Percentiles rank a stretch among this genome's conserved stretches.
phyloP scores from a whole-genome alignment of 2,329 filamentous ascomycete genomes.

The Cladosporium sp. region DNA sequence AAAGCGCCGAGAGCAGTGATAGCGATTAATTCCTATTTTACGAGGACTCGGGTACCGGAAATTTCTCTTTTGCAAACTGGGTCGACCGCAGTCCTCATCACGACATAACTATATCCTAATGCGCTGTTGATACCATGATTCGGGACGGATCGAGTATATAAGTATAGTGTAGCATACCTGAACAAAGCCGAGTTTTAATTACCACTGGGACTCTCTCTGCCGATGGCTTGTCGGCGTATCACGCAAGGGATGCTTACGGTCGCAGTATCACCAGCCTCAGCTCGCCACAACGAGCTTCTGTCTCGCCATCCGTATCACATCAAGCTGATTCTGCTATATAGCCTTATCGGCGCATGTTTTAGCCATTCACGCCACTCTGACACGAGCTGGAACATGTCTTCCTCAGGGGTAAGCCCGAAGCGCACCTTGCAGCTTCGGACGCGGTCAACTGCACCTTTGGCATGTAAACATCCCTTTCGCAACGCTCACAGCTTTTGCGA shows the following conservation, averaged over 20 bases:
- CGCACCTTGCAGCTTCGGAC: constrained; percentile 5
- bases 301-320: neutral
- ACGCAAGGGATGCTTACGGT: neutral
- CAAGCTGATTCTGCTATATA: too few species aligned
- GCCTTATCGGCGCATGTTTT: too few species aligned
- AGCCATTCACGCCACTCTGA: neutral
- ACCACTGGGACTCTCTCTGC: neutral
- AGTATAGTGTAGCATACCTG: neutral
- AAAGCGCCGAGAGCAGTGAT: constrained; percentile 1
- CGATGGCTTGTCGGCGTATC: neutral
- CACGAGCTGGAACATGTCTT: neutral
- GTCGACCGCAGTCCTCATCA: neutral
- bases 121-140: neutral
- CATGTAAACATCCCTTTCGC: constrained; percentile 13
- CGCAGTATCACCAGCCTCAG: neutral
- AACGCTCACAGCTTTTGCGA: neutral
- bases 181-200: neutral
- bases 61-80: neutral
- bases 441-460: constrained; percentile 7
- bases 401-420: neutral
- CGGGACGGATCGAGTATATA: neutral
- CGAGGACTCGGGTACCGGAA: neutral
- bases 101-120: neutral
- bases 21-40: neutral
- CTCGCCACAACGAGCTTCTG: neutral